phyloP scores from a whole-genome alignment of 495 filamentous ascomycete species.

The Xylaria curta region DNA sequence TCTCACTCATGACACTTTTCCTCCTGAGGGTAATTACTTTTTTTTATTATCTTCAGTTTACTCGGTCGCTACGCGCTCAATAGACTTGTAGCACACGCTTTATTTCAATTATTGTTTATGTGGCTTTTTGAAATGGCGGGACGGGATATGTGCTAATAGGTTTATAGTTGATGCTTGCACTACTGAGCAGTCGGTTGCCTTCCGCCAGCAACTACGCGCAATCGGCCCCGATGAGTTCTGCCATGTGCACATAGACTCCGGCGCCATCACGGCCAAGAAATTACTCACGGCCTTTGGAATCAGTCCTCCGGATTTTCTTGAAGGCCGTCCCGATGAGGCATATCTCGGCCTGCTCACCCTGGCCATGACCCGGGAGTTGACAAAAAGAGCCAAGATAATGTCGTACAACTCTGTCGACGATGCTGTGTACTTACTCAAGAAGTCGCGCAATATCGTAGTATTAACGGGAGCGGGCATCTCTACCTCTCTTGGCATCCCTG shows the following conservation, averaged over 20 bases:
- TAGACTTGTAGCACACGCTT: neutral
- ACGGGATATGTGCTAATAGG: constrained; percentile 27
- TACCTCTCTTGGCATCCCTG: constrained; percentile 86
- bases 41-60: constrained; percentile 28
- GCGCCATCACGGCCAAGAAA: constrained; percentile 76
- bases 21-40: constrained; percentile 57
- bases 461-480: constrained; percentile 94
- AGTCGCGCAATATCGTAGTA: constrained; percentile 84
- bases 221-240: constrained; percentile 80
- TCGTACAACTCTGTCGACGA: constrained; percentile 89
- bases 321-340: constrained; percentile 73
- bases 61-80: constrained; percentile 21
- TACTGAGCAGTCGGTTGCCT: constrained; percentile 71
- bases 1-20: constrained; percentile 65
- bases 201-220: constrained; percentile 71
- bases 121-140: neutral
- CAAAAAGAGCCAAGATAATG: constrained; percentile 77
- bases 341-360: constrained; percentile 77
- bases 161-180: constrained; percentile 69
- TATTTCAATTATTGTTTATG: neutral
- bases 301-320: constrained; percentile 74
- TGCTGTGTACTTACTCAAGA: constrained; percentile 76
- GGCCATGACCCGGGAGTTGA: constrained; percentile 81
- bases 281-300: constrained; percentile 93
- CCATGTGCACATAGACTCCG: constrained; percentile 70